A percentile compares a stretch with the other conserved stretches of the same genome.
These are phyloP conservation scores for Diphasiastrum complanatum DNA, from an alignment of 83 land plant species.

Conservation along the genomic window DNA sequence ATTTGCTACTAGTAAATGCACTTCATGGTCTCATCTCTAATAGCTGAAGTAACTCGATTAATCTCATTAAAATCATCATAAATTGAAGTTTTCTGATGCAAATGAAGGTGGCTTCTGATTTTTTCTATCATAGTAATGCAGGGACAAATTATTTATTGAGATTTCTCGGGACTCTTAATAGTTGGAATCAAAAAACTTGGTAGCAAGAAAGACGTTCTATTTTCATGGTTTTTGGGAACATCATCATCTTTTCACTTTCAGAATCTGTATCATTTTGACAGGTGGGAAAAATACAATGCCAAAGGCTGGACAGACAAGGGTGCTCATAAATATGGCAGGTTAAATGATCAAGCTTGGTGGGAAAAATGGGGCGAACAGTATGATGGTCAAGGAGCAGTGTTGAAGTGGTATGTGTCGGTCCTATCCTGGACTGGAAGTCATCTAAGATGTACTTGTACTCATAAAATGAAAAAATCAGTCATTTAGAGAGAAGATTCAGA, in stretches of 20 bases:
- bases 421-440: background rate
- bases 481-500: no score
- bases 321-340: slow-evolving; percentile 89
- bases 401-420: slow-evolving; percentile 61
- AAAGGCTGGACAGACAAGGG: slow-evolving; percentile 98
- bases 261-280: slow-evolving; percentile 12
- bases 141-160: no score
- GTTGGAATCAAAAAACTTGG: no score
- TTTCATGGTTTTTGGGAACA: background rate
- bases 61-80: no score
- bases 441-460: no score
- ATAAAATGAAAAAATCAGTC: no score
- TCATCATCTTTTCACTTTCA: background rate
- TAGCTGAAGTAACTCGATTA: no score
- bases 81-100: background rate
- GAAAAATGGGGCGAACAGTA: slow-evolving; percentile 97
- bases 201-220: no score
- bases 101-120: no score
- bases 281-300: slow-evolving; percentile 99
- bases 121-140: no score
- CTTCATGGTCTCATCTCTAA: no score
- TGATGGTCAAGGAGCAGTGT: slow-evolving; percentile 89
- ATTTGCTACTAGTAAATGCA: background rate
- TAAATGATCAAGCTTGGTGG: slow-evolving; percentile 98
- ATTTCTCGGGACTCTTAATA: no score